Evolutionary conservation across 306 rosid genomes (phyloP), one percentile per base, ranked within the genome.

Genomic region (Myrica gale): DNA sequence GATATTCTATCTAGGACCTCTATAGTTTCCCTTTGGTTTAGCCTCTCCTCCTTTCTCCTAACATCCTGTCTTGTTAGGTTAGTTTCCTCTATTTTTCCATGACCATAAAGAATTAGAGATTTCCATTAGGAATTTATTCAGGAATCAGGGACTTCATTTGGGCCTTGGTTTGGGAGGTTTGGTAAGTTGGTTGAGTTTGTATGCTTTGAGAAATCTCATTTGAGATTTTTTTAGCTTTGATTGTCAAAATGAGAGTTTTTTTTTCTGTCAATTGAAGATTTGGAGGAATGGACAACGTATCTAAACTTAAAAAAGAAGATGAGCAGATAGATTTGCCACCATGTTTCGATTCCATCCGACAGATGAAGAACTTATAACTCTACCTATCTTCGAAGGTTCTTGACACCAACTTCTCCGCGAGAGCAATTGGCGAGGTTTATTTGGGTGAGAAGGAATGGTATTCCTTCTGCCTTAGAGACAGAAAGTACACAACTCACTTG

Each of bases 381-480:
- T 93, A 93, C 58, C 89, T 93, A 1, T 83, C 84, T 0, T 88
- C 84, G 11, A 93, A 93, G 83, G 90, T 88, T 80, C 84, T 88
- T 21, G 77, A 86, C 76, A 73, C 61, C 19, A 21, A 51, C 23
- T 93, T 93, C 87, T 83, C 73, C 5, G 78, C 92, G 21, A 83
- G 15, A 56, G 98, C 96, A 6, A 88, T 93, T 39, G 90, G 88
- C 0, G 98, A 93, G 77, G 97, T 75, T 26, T 97, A 93, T 85
- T 79, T 93, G 93, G 97, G 97, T 3, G 98, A 84, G 21, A 89
- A 79, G 62, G 98, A 93, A 56, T 89, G 93, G 98, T 93, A 93
- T 57, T 93, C 91, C 77, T 93, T 89, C 87, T 93, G 93, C 45
- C 79, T 88, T 4, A 84, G 85, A 54, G 97, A 93, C 78, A 87